These are phyloP conservation scores for Acarospora socialis DNA, from an alignment of 2,329 filamentous ascomycete genomes.

Conservation along the genomic window DNA sequence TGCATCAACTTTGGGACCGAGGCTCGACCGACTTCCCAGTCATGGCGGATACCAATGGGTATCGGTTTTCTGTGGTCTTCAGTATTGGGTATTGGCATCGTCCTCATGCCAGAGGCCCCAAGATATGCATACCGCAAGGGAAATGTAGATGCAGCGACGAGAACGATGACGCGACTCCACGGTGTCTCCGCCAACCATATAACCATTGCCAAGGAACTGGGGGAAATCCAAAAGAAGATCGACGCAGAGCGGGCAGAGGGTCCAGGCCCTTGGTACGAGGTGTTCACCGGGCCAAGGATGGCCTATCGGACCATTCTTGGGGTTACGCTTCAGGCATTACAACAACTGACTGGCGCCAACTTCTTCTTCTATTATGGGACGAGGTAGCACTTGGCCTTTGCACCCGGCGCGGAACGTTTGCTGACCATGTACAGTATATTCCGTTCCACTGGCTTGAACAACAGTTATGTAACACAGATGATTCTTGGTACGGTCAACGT, in stretches of 20 bases:
- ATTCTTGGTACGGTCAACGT: constrained; percentile 57
- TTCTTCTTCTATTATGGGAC: constrained; percentile 39
- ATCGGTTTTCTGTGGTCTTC: constrained; percentile 42
- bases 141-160: constrained; percentile 35
- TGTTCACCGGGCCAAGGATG: constrained; percentile 34
- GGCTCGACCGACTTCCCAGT: constrained; percentile 15
- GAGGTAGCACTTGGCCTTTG: no score
- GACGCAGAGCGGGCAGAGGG: constrained; percentile 36
- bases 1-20: constrained; percentile 32
- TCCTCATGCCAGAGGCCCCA: constrained; percentile 42
- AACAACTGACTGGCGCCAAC: constrained; percentile 32
- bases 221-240: constrained; percentile 42
- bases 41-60: constrained; percentile 38
- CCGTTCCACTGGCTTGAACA: constrained; percentile 47
- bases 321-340: constrained; percentile 30
- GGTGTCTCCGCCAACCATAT: constrained; percentile 42
- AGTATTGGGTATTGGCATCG: constrained; percentile 39
- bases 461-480: constrained; percentile 53
- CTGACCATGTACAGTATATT: constrained; percentile 55
- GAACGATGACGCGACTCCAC: constrained; percentile 40
- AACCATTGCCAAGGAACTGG: constrained; percentile 37
- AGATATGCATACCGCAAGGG: constrained; percentile 44
- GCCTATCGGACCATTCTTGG: constrained; percentile 32
- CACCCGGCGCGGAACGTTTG: background rate
- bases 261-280: constrained; percentile 25